These are phyloP conservation scores for Phytopythium chamaehyphon DNA, from an alignment of 352 stramenopile genomes.

Conservation along the genomic window DNA sequence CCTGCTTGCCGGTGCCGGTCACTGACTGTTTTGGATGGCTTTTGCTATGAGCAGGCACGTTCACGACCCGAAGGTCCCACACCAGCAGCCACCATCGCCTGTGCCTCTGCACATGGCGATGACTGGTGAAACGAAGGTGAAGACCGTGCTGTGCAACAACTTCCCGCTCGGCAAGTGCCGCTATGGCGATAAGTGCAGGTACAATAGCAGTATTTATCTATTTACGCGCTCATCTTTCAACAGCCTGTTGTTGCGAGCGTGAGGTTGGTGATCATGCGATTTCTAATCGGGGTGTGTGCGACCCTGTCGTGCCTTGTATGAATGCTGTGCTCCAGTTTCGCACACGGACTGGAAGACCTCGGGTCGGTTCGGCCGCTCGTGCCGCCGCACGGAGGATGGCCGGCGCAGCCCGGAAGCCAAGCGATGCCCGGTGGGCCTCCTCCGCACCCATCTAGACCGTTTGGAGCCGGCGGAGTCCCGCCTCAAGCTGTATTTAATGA, in stretches of 20 bases:
- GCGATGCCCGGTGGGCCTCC: slow-evolving; percentile 4
- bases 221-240: slow-evolving; percentile 1
- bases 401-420: background rate
- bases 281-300: slow-evolving; percentile 21
- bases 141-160: slow-evolving; percentile 78
- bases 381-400: background rate
- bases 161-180: slow-evolving; percentile 68
- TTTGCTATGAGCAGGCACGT: slow-evolving; percentile 35
- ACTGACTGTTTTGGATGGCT: background rate
- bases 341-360: slow-evolving; percentile 73
- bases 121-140: slow-evolving; percentile 34
- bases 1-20: slow-evolving; percentile 9
- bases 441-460: slow-evolving; percentile 49
- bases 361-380: slow-evolving; percentile 14
- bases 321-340: slow-evolving; percentile 50
- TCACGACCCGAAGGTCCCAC: slow-evolving; percentile 32
- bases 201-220: slow-evolving; percentile 14
- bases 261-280: background rate
- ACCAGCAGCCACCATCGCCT: slow-evolving; percentile 9
- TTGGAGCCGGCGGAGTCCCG: slow-evolving; percentile 27
- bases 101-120: slow-evolving; percentile 23
- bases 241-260: background rate
- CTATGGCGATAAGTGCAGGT: slow-evolving; percentile 85
- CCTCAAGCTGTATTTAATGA: slow-evolving; percentile 60
- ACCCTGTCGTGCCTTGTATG: slow-evolving; percentile 18